Conservation (phyloP, 2,329 filamentous ascomycete species). For the Exophiala oligosperma region DNA sequence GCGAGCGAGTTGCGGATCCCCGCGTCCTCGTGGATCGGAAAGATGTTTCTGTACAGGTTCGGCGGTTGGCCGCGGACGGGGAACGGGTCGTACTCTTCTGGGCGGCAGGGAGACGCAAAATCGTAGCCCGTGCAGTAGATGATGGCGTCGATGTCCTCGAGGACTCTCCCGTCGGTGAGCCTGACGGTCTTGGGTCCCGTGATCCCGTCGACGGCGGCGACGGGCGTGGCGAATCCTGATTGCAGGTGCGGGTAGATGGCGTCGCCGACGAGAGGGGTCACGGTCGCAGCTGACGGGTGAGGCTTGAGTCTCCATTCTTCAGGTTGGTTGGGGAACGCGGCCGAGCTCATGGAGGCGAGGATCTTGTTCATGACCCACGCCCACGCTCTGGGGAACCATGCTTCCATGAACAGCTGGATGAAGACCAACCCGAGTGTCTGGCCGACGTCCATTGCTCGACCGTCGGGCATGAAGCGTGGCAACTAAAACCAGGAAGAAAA, state of each 20-base stretch:
- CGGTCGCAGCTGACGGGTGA: not conserved
- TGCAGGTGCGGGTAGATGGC: conserved; percentile 28
- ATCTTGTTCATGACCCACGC: conserved; percentile 6
- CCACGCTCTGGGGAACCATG: conserved; percentile 8
- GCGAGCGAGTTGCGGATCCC: conserved; percentile 47
- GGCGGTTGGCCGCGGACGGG: conserved; percentile 28
- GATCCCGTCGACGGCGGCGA: conserved; percentile 4
- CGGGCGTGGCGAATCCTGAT: conserved; percentile 15
- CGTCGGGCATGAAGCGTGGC: conserved; percentile 5
- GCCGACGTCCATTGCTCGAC: conserved; percentile 12
- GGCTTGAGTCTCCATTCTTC: conserved; percentile 11
- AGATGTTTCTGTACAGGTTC: conserved; percentile 47
- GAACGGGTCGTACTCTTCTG: conserved; percentile 26
- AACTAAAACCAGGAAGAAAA: not conserved
- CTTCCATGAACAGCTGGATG: conserved; percentile 10
- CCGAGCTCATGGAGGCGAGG: not conserved
- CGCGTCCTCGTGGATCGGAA: conserved; percentile 37
- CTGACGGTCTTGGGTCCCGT: conserved; percentile 9
- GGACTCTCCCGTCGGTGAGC: conserved; percentile 8
- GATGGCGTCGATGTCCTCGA: conserved; percentile 34
- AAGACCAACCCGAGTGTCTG: conserved; percentile 8
- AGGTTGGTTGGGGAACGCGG: conserved; percentile 3
- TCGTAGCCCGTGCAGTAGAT: conserved; percentile 40
- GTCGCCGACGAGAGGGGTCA: conserved; percentile 25
- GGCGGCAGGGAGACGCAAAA: conserved; percentile 32